Evolutionary conservation across 2,329 filamentous ascomycete genomes (phyloP), one percentile per base, ranked within the genome.

Genomic region (Aureobasidium sp.): DNA sequence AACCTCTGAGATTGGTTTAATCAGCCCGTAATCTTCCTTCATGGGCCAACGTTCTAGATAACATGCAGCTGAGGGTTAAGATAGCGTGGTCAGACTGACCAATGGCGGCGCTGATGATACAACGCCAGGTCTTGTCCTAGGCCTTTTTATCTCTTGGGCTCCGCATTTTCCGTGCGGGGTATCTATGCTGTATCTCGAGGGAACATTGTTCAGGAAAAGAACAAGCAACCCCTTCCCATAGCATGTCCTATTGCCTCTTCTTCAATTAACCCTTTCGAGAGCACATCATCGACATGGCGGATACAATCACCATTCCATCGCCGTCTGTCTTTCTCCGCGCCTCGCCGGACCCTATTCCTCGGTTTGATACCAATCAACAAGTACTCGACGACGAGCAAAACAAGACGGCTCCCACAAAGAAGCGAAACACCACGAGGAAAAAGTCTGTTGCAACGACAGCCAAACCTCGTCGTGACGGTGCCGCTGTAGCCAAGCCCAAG

Each of bases 281-380:
- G 20, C 48, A 45, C 39, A 63, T 39, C 55, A 64, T 57, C 64
- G 60, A 62, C 60, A 79, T 79, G 77, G 76, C 77, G 65, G 84
- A 85, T 76, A 79, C 78, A 66, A 82, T 85, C 74, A 80, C 78
- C 70, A 84, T 85, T 66, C 82, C 84, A 64, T 83, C 82, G 57
- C 82, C 83, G 61, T 81, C 82, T 64, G 79, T 80, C 72, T 83
- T 81, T 70, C 77, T 80, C 63, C 71, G 72, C 69, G 74, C 76
- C 20, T 67, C 66, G 51, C 67, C 68, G 36, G 63, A 67, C 22
- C 62, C 68, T 45, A 22, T 57, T 34, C 72, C 69, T 69, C 61
- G 67, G 61, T 62, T 64, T 44, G 58, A 70, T 64, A 64, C 70
- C 63, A 66, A 69, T 47, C 62, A 70, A 36, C 56, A 62, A 27